Evolutionary conservation across 2,329 filamentous ascomycete genomes (phyloP).

Genomic region (Colletotrichum higginsianum): DNA sequence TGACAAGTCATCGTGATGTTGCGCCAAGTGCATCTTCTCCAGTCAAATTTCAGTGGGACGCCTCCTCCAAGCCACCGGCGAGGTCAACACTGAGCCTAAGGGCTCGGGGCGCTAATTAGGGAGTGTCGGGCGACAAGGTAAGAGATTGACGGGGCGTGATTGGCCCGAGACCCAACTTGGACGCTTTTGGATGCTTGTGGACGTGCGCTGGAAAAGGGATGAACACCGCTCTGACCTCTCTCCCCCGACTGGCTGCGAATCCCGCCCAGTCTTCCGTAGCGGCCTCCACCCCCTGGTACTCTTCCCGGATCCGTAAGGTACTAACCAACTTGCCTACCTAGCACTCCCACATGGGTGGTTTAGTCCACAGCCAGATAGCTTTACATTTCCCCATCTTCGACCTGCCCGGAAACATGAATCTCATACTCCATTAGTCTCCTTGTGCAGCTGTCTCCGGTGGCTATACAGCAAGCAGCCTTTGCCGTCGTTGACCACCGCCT

Average conservation of each 20-base stretch:
- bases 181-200: neutral
- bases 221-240: slow-evolving; percentile 17
- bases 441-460: neutral
- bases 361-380: neutral
- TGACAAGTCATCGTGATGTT: neutral
- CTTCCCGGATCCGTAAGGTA: slow-evolving; percentile 15
- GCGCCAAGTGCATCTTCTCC: neutral
- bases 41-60: slow-evolving; percentile 38
- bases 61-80: slow-evolving; percentile 32
- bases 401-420: slow-evolving; percentile 28
- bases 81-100: slow-evolving; percentile 3
- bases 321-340: neutral
- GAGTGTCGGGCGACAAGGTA: slow-evolving; percentile 7
- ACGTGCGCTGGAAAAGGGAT: slow-evolving; percentile 2
- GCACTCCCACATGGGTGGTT: no score
- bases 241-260: neutral
- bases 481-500: neutral
- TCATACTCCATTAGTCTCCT: slow-evolving; percentile 19
- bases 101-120: neutral
- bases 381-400: slow-evolving; percentile 16
- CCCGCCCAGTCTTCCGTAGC: slow-evolving; percentile 10
- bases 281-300: neutral
- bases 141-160: neutral
- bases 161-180: slow-evolving; percentile 4
- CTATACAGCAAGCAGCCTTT: neutral